A percentile compares a stretch with the other conserved stretches of the same genome.
Conservation (phyloP, 257 asterid species). For the Penstemon davidsonii region DNA sequence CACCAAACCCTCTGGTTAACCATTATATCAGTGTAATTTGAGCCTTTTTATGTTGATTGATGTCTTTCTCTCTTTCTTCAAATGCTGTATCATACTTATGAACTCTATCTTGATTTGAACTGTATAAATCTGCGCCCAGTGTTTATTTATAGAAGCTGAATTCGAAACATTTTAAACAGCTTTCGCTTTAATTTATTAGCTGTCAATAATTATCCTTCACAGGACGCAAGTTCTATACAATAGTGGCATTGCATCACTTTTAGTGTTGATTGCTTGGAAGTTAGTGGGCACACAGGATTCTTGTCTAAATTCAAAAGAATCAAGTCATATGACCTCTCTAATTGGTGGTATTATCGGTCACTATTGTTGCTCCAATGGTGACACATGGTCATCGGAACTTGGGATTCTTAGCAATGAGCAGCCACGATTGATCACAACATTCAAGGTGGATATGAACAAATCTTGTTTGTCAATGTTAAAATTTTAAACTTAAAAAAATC, state of each 20-base stretch:
- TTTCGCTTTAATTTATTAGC: not conserved
- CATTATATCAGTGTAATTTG: not conserved
- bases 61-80: not conserved
- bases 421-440: constrained; percentile 78
- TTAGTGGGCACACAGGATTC: constrained; percentile 60
- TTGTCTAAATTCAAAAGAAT: constrained; percentile 83
- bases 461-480: not conserved
- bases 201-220: constrained; percentile 27
- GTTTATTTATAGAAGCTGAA: constrained; percentile 4
- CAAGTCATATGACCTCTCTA: constrained; percentile 50
- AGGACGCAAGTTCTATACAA: constrained; percentile 89
- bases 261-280: constrained; percentile 65
- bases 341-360: constrained; percentile 88
- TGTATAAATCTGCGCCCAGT: constrained; percentile 9
- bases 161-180: not conserved
- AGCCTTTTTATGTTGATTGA: not conserved
- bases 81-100: not conserved
- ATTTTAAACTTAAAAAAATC: not conserved
- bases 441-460: constrained; percentile 53
- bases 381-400: constrained; percentile 98
- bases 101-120: not conserved
- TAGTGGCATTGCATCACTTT: constrained; percentile 72
- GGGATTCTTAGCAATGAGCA: constrained; percentile 91
- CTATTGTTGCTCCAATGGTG: constrained; percentile 92
- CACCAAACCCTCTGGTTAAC: constrained; percentile 8